Percentiles rank a stretch among this genome's conserved stretches.
These are phyloP conservation scores for Septoria linicola DNA, from an alignment of 2,329 filamentous ascomycete species.

Conservation along the genomic window DNA sequence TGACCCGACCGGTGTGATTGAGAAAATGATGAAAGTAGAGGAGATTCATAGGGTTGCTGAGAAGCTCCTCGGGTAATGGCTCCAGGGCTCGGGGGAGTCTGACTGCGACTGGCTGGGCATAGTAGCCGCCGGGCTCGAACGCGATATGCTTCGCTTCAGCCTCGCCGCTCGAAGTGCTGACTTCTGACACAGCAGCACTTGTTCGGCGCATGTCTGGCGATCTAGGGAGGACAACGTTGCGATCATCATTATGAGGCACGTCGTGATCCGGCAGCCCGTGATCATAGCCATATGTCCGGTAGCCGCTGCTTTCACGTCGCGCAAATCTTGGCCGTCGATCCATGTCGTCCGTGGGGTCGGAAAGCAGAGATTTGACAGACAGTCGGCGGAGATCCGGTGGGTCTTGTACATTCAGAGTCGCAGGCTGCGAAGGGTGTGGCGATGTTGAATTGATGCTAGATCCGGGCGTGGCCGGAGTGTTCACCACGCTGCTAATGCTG, in stretches of 20 bases:
- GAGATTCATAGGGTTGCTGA: conserved; percentile 76
- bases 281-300: conserved; percentile 66
- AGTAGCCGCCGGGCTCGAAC: conserved; percentile 65
- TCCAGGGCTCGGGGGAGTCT: conserved; percentile 59
- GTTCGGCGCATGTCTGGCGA: conserved; percentile 36
- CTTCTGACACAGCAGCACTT: conserved; percentile 35
- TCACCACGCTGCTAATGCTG: conserved; percentile 42
- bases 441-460: conserved; percentile 36
- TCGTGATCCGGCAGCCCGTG: conserved; percentile 69
- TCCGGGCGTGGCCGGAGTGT: conserved; percentile 47
- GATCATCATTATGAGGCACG: conserved; percentile 68
- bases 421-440: conserved; percentile 26
- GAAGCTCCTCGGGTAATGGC: conserved; percentile 56
- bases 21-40: conserved; percentile 73
- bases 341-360: conserved; percentile 47
- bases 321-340: conserved; percentile 17
- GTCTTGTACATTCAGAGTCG: conserved; percentile 32
- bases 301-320: conserved; percentile 24
- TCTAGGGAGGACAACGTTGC: conserved; percentile 55
- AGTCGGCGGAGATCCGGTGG: conserved; percentile 53
- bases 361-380: conserved; percentile 65
- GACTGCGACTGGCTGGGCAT: conserved; percentile 66
- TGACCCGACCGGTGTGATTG: conserved; percentile 72
- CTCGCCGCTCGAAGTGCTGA: conserved; percentile 31
- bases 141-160: conserved; percentile 44